Evolutionary conservation across 768 basidiomycete genomes (phyloP).

Genomic region (Boletus huronensis): DNA sequence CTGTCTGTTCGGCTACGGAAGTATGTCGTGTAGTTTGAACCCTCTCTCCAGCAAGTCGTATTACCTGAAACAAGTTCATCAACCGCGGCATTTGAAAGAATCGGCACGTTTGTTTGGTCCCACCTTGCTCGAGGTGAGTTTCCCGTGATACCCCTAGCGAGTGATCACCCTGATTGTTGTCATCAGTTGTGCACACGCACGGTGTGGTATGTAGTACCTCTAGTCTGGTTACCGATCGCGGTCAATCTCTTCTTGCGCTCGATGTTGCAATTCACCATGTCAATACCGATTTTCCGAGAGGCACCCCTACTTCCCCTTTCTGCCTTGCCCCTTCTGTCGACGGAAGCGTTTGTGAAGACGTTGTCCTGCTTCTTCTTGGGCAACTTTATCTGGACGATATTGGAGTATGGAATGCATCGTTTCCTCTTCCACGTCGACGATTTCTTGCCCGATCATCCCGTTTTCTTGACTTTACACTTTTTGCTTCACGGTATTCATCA

Average conservation of each 20-base stretch:
- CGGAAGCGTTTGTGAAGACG: constrained; percentile 50
- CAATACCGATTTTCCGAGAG: constrained; percentile 59
- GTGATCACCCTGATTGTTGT: neutral
- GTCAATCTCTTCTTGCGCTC: constrained; percentile 77
- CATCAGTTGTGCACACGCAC: constrained; percentile 75
- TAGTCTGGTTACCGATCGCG: constrained; percentile 88
- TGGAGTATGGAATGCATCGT: constrained; percentile 92
- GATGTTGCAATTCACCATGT: constrained; percentile 72
- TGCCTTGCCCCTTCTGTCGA: constrained; percentile 46
- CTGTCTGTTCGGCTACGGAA: constrained; percentile 35
- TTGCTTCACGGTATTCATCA: constrained; percentile 94
- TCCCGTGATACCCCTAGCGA: neutral
- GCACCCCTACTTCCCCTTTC: constrained; percentile 55
- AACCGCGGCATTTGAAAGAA: constrained; percentile 82
- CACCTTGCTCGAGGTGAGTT: constrained; percentile 68
- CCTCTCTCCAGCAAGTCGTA: constrained; percentile 71
- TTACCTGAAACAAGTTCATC: constrained; percentile 95
- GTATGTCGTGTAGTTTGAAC: neutral
- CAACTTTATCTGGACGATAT: constrained; percentile 87
- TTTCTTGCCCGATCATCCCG: constrained; percentile 76
- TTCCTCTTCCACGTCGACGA: constrained; percentile 97
- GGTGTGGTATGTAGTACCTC: constrained; percentile 90
- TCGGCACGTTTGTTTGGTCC: constrained; percentile 88
- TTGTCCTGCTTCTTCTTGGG: constrained; percentile 74
- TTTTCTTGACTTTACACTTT: constrained; percentile 85